phyloP scores from a whole-genome alignment of 768 basidiomycete genomes.

The Dendrothele bispora region DNA sequence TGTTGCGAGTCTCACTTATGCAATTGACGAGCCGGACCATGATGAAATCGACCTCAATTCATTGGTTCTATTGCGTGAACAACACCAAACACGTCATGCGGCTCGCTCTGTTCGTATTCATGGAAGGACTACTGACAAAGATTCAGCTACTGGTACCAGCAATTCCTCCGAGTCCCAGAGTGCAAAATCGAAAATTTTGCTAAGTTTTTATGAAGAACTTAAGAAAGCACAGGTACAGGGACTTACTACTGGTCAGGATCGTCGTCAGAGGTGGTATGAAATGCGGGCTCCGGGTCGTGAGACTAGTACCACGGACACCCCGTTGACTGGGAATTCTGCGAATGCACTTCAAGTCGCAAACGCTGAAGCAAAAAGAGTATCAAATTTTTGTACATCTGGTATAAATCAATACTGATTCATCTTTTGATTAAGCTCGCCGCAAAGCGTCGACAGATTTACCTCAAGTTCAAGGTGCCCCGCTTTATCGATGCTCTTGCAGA shows the following conservation, averaged over 20 bases:
- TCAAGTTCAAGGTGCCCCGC: neutral
- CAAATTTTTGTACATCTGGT: neutral
- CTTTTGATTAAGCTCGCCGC: constrained; percentile 7
- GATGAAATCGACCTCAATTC: neutral
- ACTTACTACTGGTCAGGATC: neutral
- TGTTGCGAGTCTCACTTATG: neutral
- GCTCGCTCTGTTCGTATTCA: neutral
- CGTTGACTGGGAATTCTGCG: constrained; percentile 15
- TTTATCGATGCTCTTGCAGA: constrained; percentile 2
- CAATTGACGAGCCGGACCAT: too few relatives aligned
- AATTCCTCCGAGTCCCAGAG: too few relatives aligned
- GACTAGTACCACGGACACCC: neutral
- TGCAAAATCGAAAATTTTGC: neutral
- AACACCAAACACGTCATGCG: neutral
- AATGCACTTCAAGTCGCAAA: constrained; percentile 19
- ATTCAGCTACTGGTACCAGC: neutral
- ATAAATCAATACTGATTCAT: neutral
- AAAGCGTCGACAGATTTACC: constrained; percentile 11
- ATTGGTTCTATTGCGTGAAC: neutral
- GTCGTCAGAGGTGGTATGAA: neutral
- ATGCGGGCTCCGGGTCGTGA: neutral
- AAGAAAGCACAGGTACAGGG: neutral
- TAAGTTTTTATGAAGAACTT: neutral
- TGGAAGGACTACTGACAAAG: neutral
- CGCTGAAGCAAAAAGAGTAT: constrained; percentile 6